Evolutionary conservation across 164 flowering plant genomes (phyloP).

Genomic region (Vitis amurensis): DNA sequence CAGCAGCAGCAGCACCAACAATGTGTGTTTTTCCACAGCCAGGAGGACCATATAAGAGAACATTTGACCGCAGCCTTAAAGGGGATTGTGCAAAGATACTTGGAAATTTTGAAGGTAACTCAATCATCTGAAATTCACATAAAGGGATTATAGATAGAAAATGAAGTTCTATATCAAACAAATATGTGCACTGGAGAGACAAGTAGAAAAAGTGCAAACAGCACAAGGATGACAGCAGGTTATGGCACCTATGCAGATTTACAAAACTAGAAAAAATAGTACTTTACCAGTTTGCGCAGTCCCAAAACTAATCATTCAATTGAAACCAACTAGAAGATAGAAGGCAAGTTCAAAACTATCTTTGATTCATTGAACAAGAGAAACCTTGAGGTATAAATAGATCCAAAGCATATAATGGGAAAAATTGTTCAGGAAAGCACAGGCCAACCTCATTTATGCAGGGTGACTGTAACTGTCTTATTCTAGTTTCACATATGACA

Average conservation of each 20-base stretch:
- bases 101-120: conserved; percentile 87
- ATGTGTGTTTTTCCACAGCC: conserved; percentile 99
- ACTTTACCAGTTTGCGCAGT: too few relatives aligned
- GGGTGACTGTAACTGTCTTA: too few relatives aligned
- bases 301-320: too few relatives aligned
- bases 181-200: not conserved
- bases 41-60: conserved; percentile 97
- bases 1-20: conserved; percentile 98
- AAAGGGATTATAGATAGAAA: not conserved
- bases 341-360: not conserved
- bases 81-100: conserved; percentile 77
- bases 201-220: not conserved
- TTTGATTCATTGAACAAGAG: not conserved
- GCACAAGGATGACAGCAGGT: too few relatives aligned
- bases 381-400: not conserved
- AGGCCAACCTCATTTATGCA: too few relatives aligned
- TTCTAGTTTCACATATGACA: too few relatives aligned
- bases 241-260: too few relatives aligned
- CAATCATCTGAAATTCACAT: conserved; percentile 68
- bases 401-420: not conserved
- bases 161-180: not conserved
- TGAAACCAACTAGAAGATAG: not conserved
- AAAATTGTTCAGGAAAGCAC: too few relatives aligned
- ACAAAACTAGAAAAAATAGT: too few relatives aligned
- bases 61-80: conserved; percentile 83